phyloP scores from a whole-genome alignment of 1,284 basidiomycete species.

The Neonothopanus nambi region DNA sequence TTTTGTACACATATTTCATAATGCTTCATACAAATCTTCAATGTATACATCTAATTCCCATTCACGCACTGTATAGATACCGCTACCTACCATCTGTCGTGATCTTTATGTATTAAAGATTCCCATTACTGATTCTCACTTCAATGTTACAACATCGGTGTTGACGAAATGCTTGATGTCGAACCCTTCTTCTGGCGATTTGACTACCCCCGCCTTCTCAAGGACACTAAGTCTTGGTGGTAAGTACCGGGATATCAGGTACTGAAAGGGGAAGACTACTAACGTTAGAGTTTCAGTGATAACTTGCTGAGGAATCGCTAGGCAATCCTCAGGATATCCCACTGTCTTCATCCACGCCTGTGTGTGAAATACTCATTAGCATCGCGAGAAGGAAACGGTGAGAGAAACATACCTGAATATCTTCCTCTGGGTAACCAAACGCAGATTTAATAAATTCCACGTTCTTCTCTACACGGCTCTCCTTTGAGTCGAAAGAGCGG shows the following conservation, averaged over 20 bases:
- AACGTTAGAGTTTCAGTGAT: conserved; percentile 72
- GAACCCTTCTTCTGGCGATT: conserved; percentile 58
- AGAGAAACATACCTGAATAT: conserved; percentile 58
- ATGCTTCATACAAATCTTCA: too few species aligned
- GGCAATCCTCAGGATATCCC: conserved; percentile 69
- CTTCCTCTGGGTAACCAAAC: conserved; percentile 81
- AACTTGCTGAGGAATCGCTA: conserved; percentile 60
- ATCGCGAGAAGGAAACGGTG: background rate
- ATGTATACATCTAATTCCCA: too few species aligned
- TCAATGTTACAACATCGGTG: conserved; percentile 40
- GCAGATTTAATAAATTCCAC: conserved; percentile 75
- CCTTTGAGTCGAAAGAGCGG: conserved; percentile 64
- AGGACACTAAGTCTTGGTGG: conserved; percentile 52
- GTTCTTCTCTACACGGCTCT: conserved; percentile 59
- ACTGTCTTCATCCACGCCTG: conserved; percentile 84
- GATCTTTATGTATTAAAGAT: conserved; percentile 2
- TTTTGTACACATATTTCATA: too few species aligned
- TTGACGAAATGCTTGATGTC: conserved; percentile 64
- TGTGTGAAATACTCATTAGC: background rate
- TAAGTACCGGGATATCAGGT: background rate
- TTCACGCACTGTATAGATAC: background rate
- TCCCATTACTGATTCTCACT: background rate
- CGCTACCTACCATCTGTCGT: conserved; percentile 2
- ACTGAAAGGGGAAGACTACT: conserved; percentile 24
- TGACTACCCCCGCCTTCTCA: conserved; percentile 75